Evolutionary conservation across 1,284 basidiomycete species (phyloP).

Genomic region (Apiotrichum siamense): DNA sequence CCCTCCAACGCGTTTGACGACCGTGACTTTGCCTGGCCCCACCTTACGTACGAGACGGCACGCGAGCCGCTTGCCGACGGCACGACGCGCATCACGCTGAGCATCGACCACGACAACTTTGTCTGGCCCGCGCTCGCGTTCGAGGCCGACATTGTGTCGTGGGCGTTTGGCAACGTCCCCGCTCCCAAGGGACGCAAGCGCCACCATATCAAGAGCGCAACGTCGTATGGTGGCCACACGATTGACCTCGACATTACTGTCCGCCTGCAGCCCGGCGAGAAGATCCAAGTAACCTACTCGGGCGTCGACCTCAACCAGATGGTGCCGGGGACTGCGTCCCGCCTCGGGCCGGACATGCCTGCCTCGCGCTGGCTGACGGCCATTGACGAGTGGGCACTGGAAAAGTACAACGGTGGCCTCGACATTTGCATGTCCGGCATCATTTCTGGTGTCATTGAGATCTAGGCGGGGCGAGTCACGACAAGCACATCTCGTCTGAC

Average conservation of each 20-base stretch:
- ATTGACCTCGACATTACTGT: slow-evolving; percentile 36
- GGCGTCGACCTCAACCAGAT: slow-evolving; percentile 46
- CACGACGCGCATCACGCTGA: slow-evolving; percentile 62
- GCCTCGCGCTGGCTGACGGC: slow-evolving; percentile 37
- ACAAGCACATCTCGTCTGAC: too few species aligned
- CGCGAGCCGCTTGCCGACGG: slow-evolving; percentile 50
- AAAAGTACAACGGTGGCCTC: slow-evolving; percentile 33
- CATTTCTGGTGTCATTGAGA: slow-evolving; percentile 35
- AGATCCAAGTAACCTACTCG: slow-evolving; percentile 35
- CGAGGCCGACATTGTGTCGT: slow-evolving; percentile 79
- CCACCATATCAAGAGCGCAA: slow-evolving; percentile 75
- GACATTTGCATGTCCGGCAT: slow-evolving; percentile 41
- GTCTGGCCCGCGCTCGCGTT: slow-evolving; percentile 69
- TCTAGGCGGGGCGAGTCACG: slow-evolving; percentile 22
- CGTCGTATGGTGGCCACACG: slow-evolving; percentile 30
- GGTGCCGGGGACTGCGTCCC: slow-evolving; percentile 40
- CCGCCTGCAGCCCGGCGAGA: slow-evolving; percentile 19
- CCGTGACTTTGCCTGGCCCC: slow-evolving; percentile 49
- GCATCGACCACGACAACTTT: slow-evolving; percentile 67
- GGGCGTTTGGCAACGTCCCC: slow-evolving; percentile 72
- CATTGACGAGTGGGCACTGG: slow-evolving; percentile 36
- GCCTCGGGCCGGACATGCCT: slow-evolving; percentile 37
- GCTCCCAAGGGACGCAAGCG: slow-evolving; percentile 67
- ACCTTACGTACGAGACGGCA: slow-evolving; percentile 16
- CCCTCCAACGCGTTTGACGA: slow-evolving; percentile 46